phyloP scores from a whole-genome alignment of 345 rosid species.

The Moricandia arvensis region DNA sequence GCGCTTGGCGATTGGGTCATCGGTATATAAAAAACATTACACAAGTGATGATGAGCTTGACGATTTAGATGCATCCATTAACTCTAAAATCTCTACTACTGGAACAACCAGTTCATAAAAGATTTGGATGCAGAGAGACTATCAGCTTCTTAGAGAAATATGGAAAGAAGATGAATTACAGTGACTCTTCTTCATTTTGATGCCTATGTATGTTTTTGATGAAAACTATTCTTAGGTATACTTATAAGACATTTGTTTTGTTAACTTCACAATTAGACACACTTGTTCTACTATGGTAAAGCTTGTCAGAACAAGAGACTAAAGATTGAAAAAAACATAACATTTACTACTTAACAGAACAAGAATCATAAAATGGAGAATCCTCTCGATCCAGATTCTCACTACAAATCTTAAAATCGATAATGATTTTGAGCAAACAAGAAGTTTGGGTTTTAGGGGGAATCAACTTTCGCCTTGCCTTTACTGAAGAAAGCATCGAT shows the following conservation, averaged over 20 bases:
- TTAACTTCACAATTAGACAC: background rate
- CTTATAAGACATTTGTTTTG: background rate
- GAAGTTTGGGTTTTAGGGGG: background rate
- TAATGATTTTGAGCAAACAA: background rate
- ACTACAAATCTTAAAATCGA: background rate
- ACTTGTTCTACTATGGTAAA: background rate
- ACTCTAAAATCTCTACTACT: too few relatives aligned
- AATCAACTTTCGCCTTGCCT: constrained; percentile 27
- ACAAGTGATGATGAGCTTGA: too few relatives aligned
- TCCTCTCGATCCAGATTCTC: background rate
- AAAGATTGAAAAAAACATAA: background rate
- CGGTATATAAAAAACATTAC: too few relatives aligned
- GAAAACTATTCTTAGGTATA: too few relatives aligned
- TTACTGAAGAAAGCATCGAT: constrained; percentile 66
- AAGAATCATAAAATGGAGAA: background rate
- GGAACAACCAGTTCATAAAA: too few relatives aligned
- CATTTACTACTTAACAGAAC: background rate
- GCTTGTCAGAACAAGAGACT: background rate
- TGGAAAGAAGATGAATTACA: too few relatives aligned
- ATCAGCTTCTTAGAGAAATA: too few relatives aligned
- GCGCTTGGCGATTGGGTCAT: too few relatives aligned
- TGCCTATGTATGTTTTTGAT: too few relatives aligned
- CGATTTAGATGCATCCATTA: too few relatives aligned
- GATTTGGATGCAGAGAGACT: too few relatives aligned
- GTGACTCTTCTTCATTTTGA: too few relatives aligned